These are phyloP conservation scores for Russula vinacea DNA, from an alignment of 768 basidiomycete species.

Conservation along the genomic window DNA sequence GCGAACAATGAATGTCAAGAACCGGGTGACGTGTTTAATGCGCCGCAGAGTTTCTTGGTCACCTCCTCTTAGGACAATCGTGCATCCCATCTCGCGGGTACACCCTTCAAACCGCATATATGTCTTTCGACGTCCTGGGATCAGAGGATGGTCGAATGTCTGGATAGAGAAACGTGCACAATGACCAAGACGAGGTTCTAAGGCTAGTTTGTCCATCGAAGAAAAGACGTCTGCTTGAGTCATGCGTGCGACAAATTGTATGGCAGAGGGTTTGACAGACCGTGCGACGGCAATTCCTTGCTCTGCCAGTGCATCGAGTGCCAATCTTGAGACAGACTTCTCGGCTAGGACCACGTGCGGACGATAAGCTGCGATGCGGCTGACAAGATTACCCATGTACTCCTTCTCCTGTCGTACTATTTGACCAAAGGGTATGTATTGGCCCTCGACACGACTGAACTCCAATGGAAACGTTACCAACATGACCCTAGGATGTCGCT, in stretches of 20 bases:
- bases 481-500: slow-evolving; percentile 91
- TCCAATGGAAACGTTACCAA: slow-evolving; percentile 93
- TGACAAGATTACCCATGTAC: slow-evolving; percentile 82
- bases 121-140: slow-evolving; percentile 92
- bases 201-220: slow-evolving; percentile 88
- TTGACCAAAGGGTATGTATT: slow-evolving; percentile 90
- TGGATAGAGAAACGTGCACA: slow-evolving; percentile 83
- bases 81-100: slow-evolving; percentile 88
- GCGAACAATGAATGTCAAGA: slow-evolving; percentile 88
- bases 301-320: slow-evolving; percentile 79
- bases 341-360: slow-evolving; percentile 93
- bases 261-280: slow-evolving; percentile 81
- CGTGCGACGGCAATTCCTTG: slow-evolving; percentile 89
- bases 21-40: slow-evolving; percentile 89
- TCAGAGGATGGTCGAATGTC: slow-evolving; percentile 91
- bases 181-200: slow-evolving; percentile 86
- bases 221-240: slow-evolving; percentile 94
- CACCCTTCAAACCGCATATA: slow-evolving; percentile 99
- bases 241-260: slow-evolving; percentile 87
- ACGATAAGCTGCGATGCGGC: slow-evolving; percentile 83
- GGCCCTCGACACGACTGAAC: slow-evolving; percentile 87
- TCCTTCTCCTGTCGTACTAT: slow-evolving; percentile 91
- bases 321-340: slow-evolving; percentile 85
- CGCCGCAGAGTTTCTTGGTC: slow-evolving; percentile 75
- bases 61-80: slow-evolving; percentile 86